phyloP scores from a whole-genome alignment of 441 rosid species.

The Pelargonium hybrid region DNA sequence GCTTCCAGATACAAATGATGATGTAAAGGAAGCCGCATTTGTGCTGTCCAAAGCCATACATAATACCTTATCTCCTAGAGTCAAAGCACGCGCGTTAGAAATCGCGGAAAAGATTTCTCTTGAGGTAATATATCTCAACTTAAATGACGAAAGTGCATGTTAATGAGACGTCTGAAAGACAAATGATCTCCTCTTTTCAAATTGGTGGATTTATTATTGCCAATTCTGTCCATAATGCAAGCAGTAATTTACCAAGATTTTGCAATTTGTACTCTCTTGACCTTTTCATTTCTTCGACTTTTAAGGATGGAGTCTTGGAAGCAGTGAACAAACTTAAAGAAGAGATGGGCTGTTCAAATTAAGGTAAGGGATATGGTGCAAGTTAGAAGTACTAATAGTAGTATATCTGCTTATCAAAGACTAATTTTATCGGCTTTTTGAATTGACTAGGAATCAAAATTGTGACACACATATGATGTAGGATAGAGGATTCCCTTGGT shows the following conservation, averaged over 20 bases:
- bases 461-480: no score
- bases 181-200: neutral
- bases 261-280: neutral
- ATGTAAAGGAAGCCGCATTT: constrained; percentile 34
- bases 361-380: neutral
- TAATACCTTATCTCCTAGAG: constrained; percentile 41
- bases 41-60: constrained; percentile 42
- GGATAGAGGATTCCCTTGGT: no score
- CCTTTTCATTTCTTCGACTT: neutral
- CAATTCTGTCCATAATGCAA: neutral
- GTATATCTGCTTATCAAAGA: neutral
- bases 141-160: neutral
- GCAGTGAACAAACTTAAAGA: constrained; percentile 47
- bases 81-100: constrained; percentile 42
- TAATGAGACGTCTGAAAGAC: neutral
- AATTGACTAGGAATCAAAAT: no score
- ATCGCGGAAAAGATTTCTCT: constrained; percentile 42
- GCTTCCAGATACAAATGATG: constrained; percentile 36
- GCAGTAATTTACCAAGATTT: neutral
- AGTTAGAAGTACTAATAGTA: neutral
- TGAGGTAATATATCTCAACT: constrained; percentile 39
- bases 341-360: constrained; percentile 27
- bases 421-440: no score
- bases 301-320: constrained; percentile 53
- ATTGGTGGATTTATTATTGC: neutral